Conservation (phyloP, 148 eudicot species). For the Linanthus parryae region DNA sequence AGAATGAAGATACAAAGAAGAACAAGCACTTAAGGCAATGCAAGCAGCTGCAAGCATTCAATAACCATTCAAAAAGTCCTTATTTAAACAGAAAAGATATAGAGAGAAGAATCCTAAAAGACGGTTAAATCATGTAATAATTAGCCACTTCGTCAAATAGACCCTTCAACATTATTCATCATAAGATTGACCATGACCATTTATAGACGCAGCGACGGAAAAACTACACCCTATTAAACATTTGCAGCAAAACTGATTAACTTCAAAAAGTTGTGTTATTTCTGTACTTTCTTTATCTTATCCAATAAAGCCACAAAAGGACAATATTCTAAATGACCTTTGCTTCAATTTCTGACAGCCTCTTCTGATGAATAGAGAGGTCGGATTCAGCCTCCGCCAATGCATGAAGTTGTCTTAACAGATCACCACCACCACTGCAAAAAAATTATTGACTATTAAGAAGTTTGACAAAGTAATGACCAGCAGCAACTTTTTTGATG, state of each 20-base stretch:
- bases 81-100: too few relatives aligned
- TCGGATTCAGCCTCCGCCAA: conserved; percentile 77
- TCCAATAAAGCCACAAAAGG: neutral
- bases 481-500: neutral
- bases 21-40: neutral
- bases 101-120: too few relatives aligned
- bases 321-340: conserved; percentile 44
- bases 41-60: neutral
- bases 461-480: neutral
- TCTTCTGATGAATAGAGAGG: conserved; percentile 67
- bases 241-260: too few relatives aligned
- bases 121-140: too few relatives aligned
- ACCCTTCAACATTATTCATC: too few relatives aligned
- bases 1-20: neutral
- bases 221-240: too few relatives aligned
- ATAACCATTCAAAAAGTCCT: too few relatives aligned
- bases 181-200: too few relatives aligned
- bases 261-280: too few relatives aligned
- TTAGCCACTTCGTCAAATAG: too few relatives aligned
- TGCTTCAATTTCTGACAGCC: conserved; percentile 71
- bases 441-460: conserved; percentile 14
- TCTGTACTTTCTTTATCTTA: neutral
- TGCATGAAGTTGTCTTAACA: conserved; percentile 73
- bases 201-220: too few relatives aligned
- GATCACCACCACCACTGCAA: conserved; percentile 96